These are phyloP conservation scores for Lodderomyces theae DNA, from an alignment of 1,139 yeast genomes.

Conservation along the genomic window DNA sequence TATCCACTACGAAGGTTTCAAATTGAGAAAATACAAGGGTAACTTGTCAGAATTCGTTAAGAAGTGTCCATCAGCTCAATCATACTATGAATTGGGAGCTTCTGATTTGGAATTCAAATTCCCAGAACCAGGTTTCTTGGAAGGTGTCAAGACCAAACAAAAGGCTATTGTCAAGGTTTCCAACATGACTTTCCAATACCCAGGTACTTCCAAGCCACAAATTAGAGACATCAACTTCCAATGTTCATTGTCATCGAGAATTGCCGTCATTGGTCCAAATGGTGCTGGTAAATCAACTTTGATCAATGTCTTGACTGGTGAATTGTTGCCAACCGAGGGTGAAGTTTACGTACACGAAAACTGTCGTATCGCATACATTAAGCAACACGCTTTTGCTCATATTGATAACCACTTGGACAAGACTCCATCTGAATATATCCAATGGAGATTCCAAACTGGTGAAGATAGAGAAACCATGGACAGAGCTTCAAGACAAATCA, in stretches of 20 bases:
- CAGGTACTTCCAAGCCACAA: slow-evolving; percentile 97
- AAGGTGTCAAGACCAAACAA: slow-evolving; percentile 99
- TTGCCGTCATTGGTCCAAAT: slow-evolving; percentile 99
- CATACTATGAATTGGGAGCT: slow-evolving; percentile 98
- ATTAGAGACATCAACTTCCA: slow-evolving; percentile 88
- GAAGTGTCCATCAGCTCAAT: slow-evolving; percentile 98
- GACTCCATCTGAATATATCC: slow-evolving; percentile 99
- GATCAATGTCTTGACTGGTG: slow-evolving; percentile 98
- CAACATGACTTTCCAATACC: slow-evolving; percentile 97
- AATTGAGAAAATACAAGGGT: slow-evolving; percentile 99
- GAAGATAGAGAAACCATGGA: slow-evolving; percentile 99
- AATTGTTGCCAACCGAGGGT: slow-evolving; percentile 95
- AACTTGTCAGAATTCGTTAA: slow-evolving; percentile 97
- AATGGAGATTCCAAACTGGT: slow-evolving; percentile 99
- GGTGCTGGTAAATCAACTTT: slow-evolving; percentile 99
- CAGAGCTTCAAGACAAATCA: slow-evolving; percentile 98
- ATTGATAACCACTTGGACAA: slow-evolving; percentile 97
- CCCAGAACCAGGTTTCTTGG: slow-evolving; percentile 99
- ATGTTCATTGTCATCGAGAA: slow-evolving; percentile 98
- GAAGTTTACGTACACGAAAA: slow-evolving; percentile 99
- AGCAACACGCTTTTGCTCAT: slow-evolving; percentile 99
- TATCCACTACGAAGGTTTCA: slow-evolving; percentile 99
- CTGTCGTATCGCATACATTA: slow-evolving; percentile 99
- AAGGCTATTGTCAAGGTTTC: slow-evolving; percentile 98
- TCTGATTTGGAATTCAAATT: slow-evolving; percentile 92